Base-by-base conservation (phyloP, 2,329 filamentous ascomycete genomes). In the Berkeleyomyces rouxiae region DNA sequence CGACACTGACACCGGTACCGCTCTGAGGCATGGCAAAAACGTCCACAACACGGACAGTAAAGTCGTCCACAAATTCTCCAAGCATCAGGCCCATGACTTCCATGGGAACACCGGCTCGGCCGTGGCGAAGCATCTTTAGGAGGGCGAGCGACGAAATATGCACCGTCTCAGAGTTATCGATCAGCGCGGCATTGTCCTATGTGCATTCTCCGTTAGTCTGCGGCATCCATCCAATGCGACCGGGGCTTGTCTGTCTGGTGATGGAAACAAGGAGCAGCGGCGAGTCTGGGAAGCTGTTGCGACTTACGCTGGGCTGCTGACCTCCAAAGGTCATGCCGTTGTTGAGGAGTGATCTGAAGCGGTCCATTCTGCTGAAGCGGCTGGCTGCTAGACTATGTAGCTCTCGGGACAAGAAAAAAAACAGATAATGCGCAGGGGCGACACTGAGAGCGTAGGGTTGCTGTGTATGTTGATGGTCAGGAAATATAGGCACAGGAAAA, bases 11-110 rank as follows among this genome's bases (percentile, higher is more conserved):
- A 68, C 93, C 93, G 1, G 93, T 99, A 76, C 93, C 93, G 69
- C 91, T 96, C 74, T 99, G 93, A 23, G 93, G 93, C 93, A 99
- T 99, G 65, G 93, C 93, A 75, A 99, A 99, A 37, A 99, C 93
- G 75, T 99, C 93, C 68, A 97, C 92, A 11, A 99, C 93, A 68
- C 92, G 87, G 66, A 99, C 93, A 65, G 93, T 68, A 1, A 80
- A 79, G 3, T 75, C 70, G 39, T 78, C 74, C 2, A 80, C 71
- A 65, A 83, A 83, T 1, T 73, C 70, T 63, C 84, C 82, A 0
- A 85, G 72, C 64, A 99, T 99, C 73, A 99, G 79, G 66, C 93
- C 93, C 93, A 99, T 99, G 73, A 99, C 93, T 80, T 99, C 93
- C 93, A 99, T 99, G 23, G 93, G 93, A 67, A 99, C 93, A 78